These are phyloP conservation scores for Pistacia vera DNA, from an alignment of 345 rosid species.

Conservation along the genomic window DNA sequence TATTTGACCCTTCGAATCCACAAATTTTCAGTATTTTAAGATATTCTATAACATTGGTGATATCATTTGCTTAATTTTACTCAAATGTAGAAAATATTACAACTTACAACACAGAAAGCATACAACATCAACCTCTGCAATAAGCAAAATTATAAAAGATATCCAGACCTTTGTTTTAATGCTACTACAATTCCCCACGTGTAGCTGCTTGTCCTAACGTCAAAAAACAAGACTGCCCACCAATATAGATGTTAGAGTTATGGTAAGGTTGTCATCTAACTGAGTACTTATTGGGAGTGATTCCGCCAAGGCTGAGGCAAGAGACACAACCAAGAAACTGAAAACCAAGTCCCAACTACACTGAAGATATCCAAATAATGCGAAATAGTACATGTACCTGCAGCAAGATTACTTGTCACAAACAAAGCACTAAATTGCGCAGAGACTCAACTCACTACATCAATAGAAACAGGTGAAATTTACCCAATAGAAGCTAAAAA, in stretches of 20 bases:
- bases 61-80: background rate
- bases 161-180: too few species aligned
- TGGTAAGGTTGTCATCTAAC: slow-evolving; percentile 92
- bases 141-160: background rate
- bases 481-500: slow-evolving; percentile 72
- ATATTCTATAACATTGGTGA: background rate
- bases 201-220: slow-evolving; percentile 1
- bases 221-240: slow-evolving; percentile 61
- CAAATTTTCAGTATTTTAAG: background rate
- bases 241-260: slow-evolving; percentile 61
- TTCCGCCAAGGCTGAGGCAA: slow-evolving; percentile 78
- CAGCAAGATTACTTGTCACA: slow-evolving; percentile 15
- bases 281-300: slow-evolving; percentile 78
- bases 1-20: too few species aligned
- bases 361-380: slow-evolving; percentile 63
- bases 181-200: background rate
- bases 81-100: background rate
- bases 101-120: background rate
- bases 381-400: slow-evolving; percentile 77
- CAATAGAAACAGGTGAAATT: slow-evolving; percentile 10
- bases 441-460: background rate
- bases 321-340: slow-evolving; percentile 66
- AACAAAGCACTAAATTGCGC: slow-evolving; percentile 2
- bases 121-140: background rate
- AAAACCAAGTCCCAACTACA: slow-evolving; percentile 48